Evolutionary conservation across 2,329 filamentous ascomycete genomes (phyloP).

Genomic region (Lojkania enalia): DNA sequence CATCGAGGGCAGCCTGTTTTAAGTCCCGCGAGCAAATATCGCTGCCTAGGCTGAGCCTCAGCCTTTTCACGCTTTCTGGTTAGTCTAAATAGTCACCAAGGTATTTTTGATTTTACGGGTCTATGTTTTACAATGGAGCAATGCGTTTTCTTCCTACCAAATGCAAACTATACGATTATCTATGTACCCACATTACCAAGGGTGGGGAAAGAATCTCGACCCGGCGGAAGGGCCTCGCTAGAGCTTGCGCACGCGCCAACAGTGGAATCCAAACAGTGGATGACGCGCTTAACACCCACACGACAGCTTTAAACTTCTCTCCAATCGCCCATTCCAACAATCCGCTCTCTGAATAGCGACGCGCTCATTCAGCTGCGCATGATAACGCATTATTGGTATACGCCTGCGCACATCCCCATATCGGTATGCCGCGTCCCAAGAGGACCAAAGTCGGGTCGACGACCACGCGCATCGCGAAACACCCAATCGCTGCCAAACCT

Average conservation of each 20-base stretch:
- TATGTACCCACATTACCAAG: too few relatives aligned
- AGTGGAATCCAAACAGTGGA: slow-evolving; percentile 1
- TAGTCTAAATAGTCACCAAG: too few relatives aligned
- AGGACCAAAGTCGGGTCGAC: slow-evolving; percentile 41
- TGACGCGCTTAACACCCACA: background rate
- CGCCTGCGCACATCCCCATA: slow-evolving; percentile 4
- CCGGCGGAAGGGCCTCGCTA: too few relatives aligned
- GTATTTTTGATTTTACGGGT: too few relatives aligned
- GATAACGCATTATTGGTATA: slow-evolving; percentile 2
- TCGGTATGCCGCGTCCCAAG: slow-evolving; percentile 43
- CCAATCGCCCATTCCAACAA: background rate
- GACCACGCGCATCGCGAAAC: slow-evolving; percentile 31
- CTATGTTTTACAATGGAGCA: too few relatives aligned
- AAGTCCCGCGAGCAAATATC: too few relatives aligned
- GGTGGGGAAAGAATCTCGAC: too few relatives aligned
- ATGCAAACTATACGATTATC: too few relatives aligned
- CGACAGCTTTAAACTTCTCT: background rate
- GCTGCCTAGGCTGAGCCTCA: too few relatives aligned
- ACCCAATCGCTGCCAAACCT: slow-evolving; percentile 21
- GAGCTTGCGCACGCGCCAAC: background rate
- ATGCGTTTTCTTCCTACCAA: too few relatives aligned
- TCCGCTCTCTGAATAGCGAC: background rate
- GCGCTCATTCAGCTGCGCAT: slow-evolving; percentile 12
- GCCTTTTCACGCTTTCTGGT: too few relatives aligned
- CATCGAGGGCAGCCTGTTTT: too few relatives aligned